These are phyloP conservation scores for Metschnikowia reukaufii DNA, from an alignment of 805 yeast species.

Conservation along the genomic window DNA sequence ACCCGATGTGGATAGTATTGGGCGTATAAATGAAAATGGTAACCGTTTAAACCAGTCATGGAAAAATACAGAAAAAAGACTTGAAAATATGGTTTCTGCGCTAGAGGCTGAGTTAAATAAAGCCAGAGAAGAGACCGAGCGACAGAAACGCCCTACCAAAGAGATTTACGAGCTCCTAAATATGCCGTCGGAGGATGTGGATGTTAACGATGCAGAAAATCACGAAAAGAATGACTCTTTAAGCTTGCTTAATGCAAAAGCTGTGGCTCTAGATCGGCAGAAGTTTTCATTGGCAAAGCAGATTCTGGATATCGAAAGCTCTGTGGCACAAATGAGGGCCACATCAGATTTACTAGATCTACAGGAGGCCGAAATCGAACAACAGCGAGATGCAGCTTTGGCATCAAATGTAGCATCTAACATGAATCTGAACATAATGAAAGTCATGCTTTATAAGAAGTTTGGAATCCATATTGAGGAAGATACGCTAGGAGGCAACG, in stretches of 20 bases:
- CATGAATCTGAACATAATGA: conserved; percentile 48
- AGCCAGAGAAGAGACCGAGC: conserved; percentile 20
- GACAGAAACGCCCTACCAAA: conserved; percentile 24
- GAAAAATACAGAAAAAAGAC: conserved; percentile 21
- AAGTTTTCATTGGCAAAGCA: conserved; percentile 54
- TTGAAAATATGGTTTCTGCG: conserved; percentile 13
- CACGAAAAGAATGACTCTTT: conserved; percentile 21
- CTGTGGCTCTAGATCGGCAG: conserved; percentile 40
- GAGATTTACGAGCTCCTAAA: conserved; percentile 23
- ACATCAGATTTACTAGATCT: conserved; percentile 37
- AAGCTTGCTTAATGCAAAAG: conserved; percentile 27
- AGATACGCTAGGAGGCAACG: conserved; percentile 20
- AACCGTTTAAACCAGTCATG: conserved; percentile 30
- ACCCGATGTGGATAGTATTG: conserved; percentile 48
- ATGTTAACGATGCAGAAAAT: background rate
- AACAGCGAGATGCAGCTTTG: conserved; percentile 28
- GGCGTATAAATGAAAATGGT: conserved; percentile 43
- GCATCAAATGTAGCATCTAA: conserved; percentile 33
- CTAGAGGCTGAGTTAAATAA: conserved; percentile 19
- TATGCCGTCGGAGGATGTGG: conserved; percentile 22
- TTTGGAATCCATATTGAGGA: conserved; percentile 55
- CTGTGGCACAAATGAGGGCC: conserved; percentile 36
- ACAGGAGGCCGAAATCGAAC: conserved; percentile 38
- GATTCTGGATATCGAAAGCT: conserved; percentile 48
- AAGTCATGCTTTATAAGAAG: conserved; percentile 58